Base-by-base conservation (phyloP, 352 stramenopile genomes). In the Phytophthora tentaculata region DNA sequence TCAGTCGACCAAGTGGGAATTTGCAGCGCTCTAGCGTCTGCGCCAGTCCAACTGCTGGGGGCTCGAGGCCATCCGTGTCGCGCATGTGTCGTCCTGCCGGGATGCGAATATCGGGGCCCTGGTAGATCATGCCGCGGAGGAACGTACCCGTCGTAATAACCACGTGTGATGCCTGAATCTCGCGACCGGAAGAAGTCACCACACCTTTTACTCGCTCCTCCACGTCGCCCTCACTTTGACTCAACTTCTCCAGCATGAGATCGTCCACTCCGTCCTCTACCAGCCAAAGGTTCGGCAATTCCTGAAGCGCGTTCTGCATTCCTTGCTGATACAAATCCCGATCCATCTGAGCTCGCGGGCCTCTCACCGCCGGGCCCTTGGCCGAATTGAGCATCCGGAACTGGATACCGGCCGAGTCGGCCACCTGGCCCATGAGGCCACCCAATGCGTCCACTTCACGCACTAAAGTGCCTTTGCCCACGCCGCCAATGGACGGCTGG, bases 111-210 rank as follows among this genome's bases (percentile, higher is more conserved):
- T 93, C 83, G 16, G 82, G 82, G 13, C 98, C 98, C 37, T 99
- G 88, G 71, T 99, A 98, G 45, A 99, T 95, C 59, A 98, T 96
- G 17, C 97, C 98, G 14, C 97, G 81, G 17, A 99, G 76, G 73
- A 99, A 99, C 17, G 98, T 99, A 16, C 98, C 98, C 2, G 98
- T 99, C 12, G 97, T 99, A 56, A 99, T 96, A 29, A 99, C 95
- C n/a, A 91, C 91, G 10, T 83, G 78, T 16, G 69, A 64, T 29
- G 75, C 79, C n/a, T 55, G 59, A 44, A 95, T 90, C 14, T 78
- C 73, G 6, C 71, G 70, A 5, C 83, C 86, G 0, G 82, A 85
- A 19, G 79, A 78, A 3, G 81, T 89, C 24, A 90, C 76, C 28
- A 97, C 77, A 39, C 86, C 90, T 17, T 74, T 74, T 28, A 96